phyloP scores from a whole-genome alignment of 2,329 filamentous ascomycete species.

The Ascocoryne sarcoides region DNA sequence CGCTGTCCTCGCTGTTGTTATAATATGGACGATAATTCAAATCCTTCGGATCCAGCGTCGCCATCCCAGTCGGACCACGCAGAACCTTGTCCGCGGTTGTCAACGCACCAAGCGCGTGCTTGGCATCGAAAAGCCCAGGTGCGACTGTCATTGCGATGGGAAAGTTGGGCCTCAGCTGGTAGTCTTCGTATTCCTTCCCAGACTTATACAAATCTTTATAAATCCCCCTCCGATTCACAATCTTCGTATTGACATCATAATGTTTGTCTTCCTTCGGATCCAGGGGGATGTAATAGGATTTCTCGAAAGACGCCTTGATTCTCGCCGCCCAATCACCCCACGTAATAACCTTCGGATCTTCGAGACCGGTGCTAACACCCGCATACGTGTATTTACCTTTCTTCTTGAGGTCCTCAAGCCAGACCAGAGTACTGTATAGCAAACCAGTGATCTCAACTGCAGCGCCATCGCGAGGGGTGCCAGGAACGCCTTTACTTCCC shows the following conservation, averaged over 20 bases:
- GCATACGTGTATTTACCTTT: constrained; percentile 64
- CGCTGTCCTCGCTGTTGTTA: constrained; percentile 86
- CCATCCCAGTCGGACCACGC: constrained; percentile 86
- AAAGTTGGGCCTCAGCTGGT: constrained; percentile 91
- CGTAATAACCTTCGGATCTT: constrained; percentile 46
- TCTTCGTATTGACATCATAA: constrained; percentile 69
- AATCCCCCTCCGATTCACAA: constrained; percentile 87
- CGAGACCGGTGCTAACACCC: constrained; percentile 58
- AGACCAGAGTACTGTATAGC: constrained; percentile 78
- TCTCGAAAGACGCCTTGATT: constrained; percentile 82
- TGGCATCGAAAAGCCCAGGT: constrained; percentile 72
- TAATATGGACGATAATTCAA: constrained; percentile 93
- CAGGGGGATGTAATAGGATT: constrained; percentile 78
- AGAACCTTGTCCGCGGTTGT: constrained; percentile 71
- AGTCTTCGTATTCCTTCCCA: constrained; percentile 94
- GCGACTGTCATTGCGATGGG: constrained; percentile 93
- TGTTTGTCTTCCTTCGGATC: constrained; percentile 59
- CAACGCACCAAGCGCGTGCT: constrained; percentile 72
- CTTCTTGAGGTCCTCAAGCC: constrained; percentile 62
- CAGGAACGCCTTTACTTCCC: constrained; percentile 84
- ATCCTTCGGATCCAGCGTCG: constrained; percentile 85
- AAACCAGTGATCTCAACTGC: constrained; percentile 93
- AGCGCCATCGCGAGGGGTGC: constrained; percentile 92
- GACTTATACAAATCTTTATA: constrained; percentile 97
- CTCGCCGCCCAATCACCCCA: constrained; percentile 71